Base-by-base conservation (phyloP, 1,139 yeast species). In the Blastobotrys persicus region DNA sequence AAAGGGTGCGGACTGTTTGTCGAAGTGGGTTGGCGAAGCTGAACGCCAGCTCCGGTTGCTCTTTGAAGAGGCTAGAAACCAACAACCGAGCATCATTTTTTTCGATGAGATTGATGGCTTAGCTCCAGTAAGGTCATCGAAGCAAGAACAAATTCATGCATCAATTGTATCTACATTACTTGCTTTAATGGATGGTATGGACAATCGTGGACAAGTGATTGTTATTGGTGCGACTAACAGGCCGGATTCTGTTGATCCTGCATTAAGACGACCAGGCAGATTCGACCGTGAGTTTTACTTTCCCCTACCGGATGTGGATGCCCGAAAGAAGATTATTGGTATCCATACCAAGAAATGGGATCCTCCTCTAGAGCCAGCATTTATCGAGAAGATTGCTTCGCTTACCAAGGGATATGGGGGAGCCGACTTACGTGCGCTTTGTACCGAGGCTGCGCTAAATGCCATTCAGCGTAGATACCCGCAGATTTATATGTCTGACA, bases 21-120 rank as follows among this genome's bases (percentile, higher is more conserved):
- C 96, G 47, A 94, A 94, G 70, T 92, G 98, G 98, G 98, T 92
- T 4, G 99, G 99, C 61, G 99, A 92, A 69, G 98, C 98, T 4
- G 99, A 92, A 69, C 78, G 98, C 59, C 97, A 92, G 66, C 74
- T 92, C 55, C 74, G 99, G 53, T 72, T 92, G 42, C 71, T 92
- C 48, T 92, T 92, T 66, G 98, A 92, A 68, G 98, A 92, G 67
- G 99, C 99, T 1, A 85, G 86, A 61, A 88, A 88, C 56, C 92
- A 91, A 59, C 98, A 94, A 67, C 98, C 99, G 2, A 81, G 96
- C 5, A 91, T 92, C 52, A 91, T 91, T 14, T 91, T 91, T 68
- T 91, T 92, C 62, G 99, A 92, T 71, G 98, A 92, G 72, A 92
- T 92, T 55, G 99, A 92, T 69, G 99, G 98, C 45, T 75, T 94